These are phyloP conservation scores for Tetrahymena elliotti DNA, from an alignment of 73 alveolate species.

Conservation along the genomic window DNA sequence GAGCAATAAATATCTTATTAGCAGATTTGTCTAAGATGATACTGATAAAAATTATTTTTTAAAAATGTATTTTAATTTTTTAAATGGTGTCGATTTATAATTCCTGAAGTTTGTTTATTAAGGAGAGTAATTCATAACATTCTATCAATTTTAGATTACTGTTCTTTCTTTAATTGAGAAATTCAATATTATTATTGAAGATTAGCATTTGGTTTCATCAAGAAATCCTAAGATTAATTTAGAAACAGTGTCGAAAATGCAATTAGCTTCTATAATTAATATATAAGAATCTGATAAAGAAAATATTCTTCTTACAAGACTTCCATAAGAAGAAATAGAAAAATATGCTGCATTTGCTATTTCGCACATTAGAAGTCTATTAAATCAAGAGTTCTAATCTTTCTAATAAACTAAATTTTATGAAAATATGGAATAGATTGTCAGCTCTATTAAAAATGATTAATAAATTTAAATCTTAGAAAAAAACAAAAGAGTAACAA, in stretches of 20 bases:
- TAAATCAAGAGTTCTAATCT: not conserved
- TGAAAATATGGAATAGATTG: not conserved
- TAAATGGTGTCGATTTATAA: not conserved
- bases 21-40: not conserved
- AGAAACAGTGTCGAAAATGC: not conserved
- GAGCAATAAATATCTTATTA: not conserved
- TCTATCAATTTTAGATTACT: not conserved
- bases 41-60: not conserved
- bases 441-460: not conserved
- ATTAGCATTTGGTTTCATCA: not conserved
- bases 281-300: not conserved
- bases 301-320: not conserved
- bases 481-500: not conserved
- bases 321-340: not conserved
- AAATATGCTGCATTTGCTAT: not conserved
- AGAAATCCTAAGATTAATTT: not conserved
- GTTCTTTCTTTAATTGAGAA: not conserved
- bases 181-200: not conserved
- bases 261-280: not conserved
- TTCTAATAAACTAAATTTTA: not conserved
- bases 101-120: not conserved
- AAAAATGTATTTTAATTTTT: not conserved
- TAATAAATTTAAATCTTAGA: not conserved
- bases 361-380: not conserved
- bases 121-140: not conserved